Evolutionary conservation across 202 grass and related monocot species (phyloP).

Genomic region (Miscanthus sacchariflorus): DNA sequence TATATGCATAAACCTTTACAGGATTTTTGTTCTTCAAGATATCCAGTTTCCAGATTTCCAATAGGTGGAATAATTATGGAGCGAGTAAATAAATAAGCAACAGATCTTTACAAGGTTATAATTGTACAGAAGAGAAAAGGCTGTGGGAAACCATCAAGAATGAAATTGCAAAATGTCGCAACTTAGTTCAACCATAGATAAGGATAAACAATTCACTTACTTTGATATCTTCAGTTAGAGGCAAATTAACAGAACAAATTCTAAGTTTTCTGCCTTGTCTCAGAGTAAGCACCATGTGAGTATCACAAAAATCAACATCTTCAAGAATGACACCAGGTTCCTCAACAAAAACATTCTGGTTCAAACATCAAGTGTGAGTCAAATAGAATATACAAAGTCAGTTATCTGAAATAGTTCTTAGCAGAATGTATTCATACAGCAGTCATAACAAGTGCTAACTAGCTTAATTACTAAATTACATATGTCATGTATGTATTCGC

Average conservation of each 20-base stretch:
- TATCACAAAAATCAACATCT: conserved; percentile 94
- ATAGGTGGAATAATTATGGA: conserved; percentile 6
- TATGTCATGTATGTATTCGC: background rate
- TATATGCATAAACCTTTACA: background rate
- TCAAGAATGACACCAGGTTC: conserved; percentile 64
- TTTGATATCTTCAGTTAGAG: conserved; percentile 63
- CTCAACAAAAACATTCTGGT: conserved; percentile 71
- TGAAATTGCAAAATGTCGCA: conserved; percentile 25
- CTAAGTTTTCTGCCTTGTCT: conserved; percentile 70
- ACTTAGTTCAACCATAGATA: conserved; percentile 16
- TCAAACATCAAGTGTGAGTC: conserved; percentile 47
- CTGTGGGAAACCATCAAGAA: conserved; percentile 24
- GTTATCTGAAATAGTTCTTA: conserved; percentile 2
- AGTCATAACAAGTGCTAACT: conserved; percentile 10
- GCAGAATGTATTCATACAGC: background rate
- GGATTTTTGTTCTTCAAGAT: background rate
- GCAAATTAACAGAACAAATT: conserved; percentile 78
- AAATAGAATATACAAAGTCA: conserved; percentile 15
- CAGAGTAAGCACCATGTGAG: conserved; percentile 89
- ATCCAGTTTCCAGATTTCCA: conserved; percentile 31
- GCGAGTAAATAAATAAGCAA: conserved; percentile 16
- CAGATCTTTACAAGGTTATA: background rate
- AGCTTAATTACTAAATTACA: background rate
- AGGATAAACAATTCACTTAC: conserved; percentile 58
- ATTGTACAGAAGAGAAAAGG: background rate